These are phyloP conservation scores for Pyrenochaeta sp. DNA, from an alignment of 2,329 filamentous ascomycete species.

Conservation along the genomic window DNA sequence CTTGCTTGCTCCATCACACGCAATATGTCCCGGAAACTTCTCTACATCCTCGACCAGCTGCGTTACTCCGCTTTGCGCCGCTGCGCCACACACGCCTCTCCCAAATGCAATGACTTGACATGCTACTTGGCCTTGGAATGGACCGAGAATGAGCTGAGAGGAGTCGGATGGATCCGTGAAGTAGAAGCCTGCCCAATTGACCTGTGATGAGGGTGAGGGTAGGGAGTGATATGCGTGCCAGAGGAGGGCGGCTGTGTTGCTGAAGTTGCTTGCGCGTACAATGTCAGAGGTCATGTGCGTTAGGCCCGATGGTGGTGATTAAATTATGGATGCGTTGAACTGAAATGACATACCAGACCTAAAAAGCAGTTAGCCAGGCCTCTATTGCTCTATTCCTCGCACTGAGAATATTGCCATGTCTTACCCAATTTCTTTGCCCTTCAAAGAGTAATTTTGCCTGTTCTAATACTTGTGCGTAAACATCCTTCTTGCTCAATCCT, in stretches of 20 bases:
- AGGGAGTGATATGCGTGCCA: constrained; percentile 84
- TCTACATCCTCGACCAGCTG: constrained; percentile 76
- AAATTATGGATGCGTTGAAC: not conserved
- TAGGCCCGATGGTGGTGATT: not conserved
- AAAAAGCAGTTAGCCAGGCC: not conserved
- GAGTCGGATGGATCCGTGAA: constrained; percentile 48
- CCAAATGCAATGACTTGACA: constrained; percentile 80
- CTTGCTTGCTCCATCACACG: constrained; percentile 77
- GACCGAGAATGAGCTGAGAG: constrained; percentile 74
- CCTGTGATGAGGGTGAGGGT: constrained; percentile 68
- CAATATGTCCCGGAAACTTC: constrained; percentile 80
- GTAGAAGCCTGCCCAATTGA: constrained; percentile 79
- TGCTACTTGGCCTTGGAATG: constrained; percentile 78
- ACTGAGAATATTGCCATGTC: constrained; percentile 1
- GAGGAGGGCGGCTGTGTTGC: constrained; percentile 77
- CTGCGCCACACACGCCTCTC: constrained; percentile 77
- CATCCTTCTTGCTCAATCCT: constrained; percentile 73
- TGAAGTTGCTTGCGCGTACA: constrained; percentile 64
- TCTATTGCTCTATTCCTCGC: not conserved
- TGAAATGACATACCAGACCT: constrained; percentile 14
- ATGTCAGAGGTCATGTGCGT: not conserved
- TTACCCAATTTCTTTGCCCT: constrained; percentile 81
- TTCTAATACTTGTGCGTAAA: constrained; percentile 76
- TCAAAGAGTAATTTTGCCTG: constrained; percentile 75
- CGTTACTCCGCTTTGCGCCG: constrained; percentile 67